Evolutionary conservation across 2,329 filamentous ascomycete genomes (phyloP), one percentile per base, ranked within the genome.

Genomic region (Arthrobotrys conoides): DNA sequence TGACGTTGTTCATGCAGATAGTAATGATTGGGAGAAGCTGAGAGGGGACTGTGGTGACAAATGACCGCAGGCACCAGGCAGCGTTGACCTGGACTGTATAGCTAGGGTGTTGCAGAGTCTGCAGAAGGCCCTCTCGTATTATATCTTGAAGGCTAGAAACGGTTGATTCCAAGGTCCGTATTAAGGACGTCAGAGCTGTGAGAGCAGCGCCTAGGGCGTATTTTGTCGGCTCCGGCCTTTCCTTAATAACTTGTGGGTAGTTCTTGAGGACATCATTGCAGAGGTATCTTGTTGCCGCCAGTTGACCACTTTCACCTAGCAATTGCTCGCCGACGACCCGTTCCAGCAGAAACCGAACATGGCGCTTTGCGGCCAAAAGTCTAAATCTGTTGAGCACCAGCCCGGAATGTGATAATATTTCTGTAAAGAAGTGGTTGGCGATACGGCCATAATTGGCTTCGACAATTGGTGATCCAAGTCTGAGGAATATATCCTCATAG

Each of bases 1-100:
- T 93, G 77, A 99, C 88, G 83, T 93, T 97, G 84, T 97, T 97
- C 92, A 98, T 94, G 84, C 94, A 98, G 55, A 98, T 93, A 0
- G 95, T 97, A 18, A 98, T 90, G 80, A 94, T 96, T 1, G 93
- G 93, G 4, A 98, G 86, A 5, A 99, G 89, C 83, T 98, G 95
- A 81, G 97, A 93, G 3, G 96, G 96, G 81, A 94, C 97, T 14
- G 94, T 94, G 51, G 97, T 87, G 0, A 97, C 93, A 82, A 98
- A 96, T 0, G 89, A 90, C 81, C 95, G 93, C 82, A 98, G 87
- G 83, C 94, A 97, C 78, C 92, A 89, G 3, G 96, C 93, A 0
- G 93, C 91, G 82, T 96, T 92, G 2, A 98, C 90, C 83, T 99
- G 96, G 1, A 99, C 96, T 3, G 94, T 96, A 84, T 98, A 98